Evolutionary conservation across 176 grass and related monocot genomes (phyloP), one percentile per base, ranked within the genome.

Genomic region (Poa annua): DNA sequence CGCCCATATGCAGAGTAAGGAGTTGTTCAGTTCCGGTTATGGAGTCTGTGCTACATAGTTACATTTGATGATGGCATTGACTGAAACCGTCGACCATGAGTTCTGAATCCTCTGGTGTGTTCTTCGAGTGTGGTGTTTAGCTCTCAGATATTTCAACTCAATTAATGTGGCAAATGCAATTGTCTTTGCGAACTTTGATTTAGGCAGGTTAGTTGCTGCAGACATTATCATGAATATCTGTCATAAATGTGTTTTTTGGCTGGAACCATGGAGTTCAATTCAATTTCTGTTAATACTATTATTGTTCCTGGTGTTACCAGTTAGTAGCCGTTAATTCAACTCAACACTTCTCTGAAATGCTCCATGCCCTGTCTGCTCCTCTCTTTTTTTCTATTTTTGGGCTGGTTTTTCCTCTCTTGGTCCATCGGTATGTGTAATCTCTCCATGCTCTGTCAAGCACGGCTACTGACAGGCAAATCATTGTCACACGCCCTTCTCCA

Each of bases 51-150:
- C 17, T 54, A 20, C 52, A 6, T 7, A 53, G 6, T 2, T 53
- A 53, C 16, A 53, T 5, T 53, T 53, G 17, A 20, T 53, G 51
- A 6, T 53, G 51, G 51, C 17, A 53, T 53, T 54, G 52, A 19
- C 51, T 53, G 35, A 11, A 38, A 42, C 66, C 35, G 5, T 12
- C 19, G 19, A 32, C 14, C 34, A 34, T 64, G 25, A 33, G 5
- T 69, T 42, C 36, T 67, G 65, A 67, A 67, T 67, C 34, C 36
- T 67, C 33, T 42, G 35, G 21, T 69, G 66, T 69, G 19, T 41
- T 21, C 19, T 42, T 69, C 65, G 2, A 67, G 34, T 39, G 10
- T 38, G 36, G 34, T 39, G 34, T 68, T 68, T n/a, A 68, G 65
- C 35, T n/a, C 17, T 39, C n/a, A 21, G 35, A 41, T 21, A 21